Conservation (phyloP, 2,329 filamentous ascomycete genomes). For the Fusarium sororula region DNA sequence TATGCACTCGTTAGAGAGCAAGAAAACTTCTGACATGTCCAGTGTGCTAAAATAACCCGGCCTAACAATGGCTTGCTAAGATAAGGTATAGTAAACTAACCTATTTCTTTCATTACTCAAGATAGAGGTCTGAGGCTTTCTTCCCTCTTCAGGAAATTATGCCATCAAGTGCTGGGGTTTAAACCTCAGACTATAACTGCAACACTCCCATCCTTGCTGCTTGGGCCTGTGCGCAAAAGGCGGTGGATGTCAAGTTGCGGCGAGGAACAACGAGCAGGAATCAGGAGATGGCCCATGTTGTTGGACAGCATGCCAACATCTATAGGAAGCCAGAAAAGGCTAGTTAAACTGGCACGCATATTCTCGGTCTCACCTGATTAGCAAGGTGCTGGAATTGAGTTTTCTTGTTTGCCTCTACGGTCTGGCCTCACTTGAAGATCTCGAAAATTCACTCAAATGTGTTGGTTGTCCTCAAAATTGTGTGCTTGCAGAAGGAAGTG, state of each 20-base stretch:
- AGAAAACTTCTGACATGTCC: background rate
- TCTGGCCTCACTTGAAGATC: background rate
- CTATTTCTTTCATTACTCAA: background rate
- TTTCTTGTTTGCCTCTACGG: background rate
- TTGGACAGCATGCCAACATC: slow-evolving; percentile 11
- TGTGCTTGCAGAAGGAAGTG: slow-evolving; percentile 4
- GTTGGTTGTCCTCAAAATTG: slow-evolving; percentile 4
- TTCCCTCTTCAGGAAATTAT: background rate
- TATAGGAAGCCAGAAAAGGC: background rate
- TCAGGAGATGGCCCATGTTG: background rate
- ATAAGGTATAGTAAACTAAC: background rate
- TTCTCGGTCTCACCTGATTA: slow-evolving; percentile 39
- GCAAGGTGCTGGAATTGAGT: background rate
- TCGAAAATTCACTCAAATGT: slow-evolving; percentile 8
- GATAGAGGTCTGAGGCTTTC: background rate
- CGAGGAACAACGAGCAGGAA: background rate
- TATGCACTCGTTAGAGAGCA: background rate
- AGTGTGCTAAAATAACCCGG: background rate
- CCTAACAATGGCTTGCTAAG: background rate
- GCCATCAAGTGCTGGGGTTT: background rate
- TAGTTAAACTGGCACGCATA: slow-evolving; percentile 31
- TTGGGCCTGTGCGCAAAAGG: slow-evolving; percentile 36
- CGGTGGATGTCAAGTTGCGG: slow-evolving; percentile 24
- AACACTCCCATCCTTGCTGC: background rate
- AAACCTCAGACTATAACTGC: background rate